Percentiles rank a stretch among this genome's conserved stretches.
These are phyloP conservation scores for Tympanopsis confertula DNA, from an alignment of 2,329 filamentous ascomycete genomes.

Conservation along the genomic window DNA sequence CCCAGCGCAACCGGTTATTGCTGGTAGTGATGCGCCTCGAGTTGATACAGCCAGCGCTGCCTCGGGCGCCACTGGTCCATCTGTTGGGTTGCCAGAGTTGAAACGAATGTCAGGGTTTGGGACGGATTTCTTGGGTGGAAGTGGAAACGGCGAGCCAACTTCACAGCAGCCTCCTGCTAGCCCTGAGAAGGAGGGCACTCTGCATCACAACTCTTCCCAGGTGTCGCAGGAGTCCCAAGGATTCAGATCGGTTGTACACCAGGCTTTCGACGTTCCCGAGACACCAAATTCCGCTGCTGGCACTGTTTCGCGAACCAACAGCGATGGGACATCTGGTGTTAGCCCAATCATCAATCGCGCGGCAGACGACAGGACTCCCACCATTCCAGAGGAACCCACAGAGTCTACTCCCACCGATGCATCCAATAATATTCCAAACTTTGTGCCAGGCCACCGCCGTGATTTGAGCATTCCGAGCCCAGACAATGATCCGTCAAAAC, in stretches of 20 bases:
- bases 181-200: no score
- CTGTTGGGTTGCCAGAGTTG: not conserved
- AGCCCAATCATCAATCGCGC: slow-evolving; percentile 1
- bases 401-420: not conserved
- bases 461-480: slow-evolving; percentile 1
- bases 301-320: not conserved
- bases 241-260: not conserved
- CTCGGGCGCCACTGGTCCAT: no score
- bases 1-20: no score
- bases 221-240: no score
- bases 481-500: not conserved
- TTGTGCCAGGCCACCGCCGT: not conserved
- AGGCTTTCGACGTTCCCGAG: slow-evolving; percentile 1
- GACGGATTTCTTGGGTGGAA: not conserved
- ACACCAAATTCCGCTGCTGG: not conserved
- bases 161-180: no score
- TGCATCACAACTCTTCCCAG: not conserved
- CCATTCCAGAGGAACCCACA: not conserved
- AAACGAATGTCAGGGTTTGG: not conserved
- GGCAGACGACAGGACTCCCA: not conserved
- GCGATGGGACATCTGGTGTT: not conserved
- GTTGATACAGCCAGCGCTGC: no score
- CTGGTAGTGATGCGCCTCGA: no score
- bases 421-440: not conserved
- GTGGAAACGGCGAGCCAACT: not conserved